Percentiles rank a stretch among this genome's conserved stretches.
These are phyloP conservation scores for Pseudogymnoascus sp. DNA, from an alignment of 2,329 filamentous ascomycete species.

Conservation along the genomic window DNA sequence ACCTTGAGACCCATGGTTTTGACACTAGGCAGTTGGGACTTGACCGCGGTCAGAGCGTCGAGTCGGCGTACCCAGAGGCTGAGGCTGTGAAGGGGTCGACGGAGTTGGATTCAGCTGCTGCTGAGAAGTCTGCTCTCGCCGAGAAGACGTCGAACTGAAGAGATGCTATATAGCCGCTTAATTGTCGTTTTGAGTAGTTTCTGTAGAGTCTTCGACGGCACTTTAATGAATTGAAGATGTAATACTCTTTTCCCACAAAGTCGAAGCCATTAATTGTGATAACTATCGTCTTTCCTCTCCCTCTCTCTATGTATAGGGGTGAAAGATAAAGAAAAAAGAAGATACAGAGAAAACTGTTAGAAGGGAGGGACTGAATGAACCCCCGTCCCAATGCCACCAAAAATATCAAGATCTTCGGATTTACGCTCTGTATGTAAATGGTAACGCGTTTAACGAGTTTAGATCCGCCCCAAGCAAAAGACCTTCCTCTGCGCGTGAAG, in stretches of 20 bases:
- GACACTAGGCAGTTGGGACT: constrained; percentile 54
- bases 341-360: neutral
- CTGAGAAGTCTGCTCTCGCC: neutral
- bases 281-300: neutral
- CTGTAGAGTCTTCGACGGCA: neutral
- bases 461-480: neutral
- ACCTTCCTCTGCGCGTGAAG: neutral
- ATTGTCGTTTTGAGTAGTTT: neutral
- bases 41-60: constrained; percentile 16
- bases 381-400: neutral
- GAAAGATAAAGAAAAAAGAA: neutral
- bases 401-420: constrained; percentile 6
- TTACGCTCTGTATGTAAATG: constrained; percentile 1
- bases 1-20: constrained; percentile 65
- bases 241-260: neutral
- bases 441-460: constrained; percentile 3
- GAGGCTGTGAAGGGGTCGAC: neutral
- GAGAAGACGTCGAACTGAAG: neutral
- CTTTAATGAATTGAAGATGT: neutral
- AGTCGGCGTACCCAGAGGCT: neutral
- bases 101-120: neutral
- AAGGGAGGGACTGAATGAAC: neutral
- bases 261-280: neutral
- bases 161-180: neutral
- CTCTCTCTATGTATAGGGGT: neutral